Base-by-base conservation (phyloP, 2,329 filamentous ascomycete genomes). In the Aspergillus pseudoterreus region DNA sequence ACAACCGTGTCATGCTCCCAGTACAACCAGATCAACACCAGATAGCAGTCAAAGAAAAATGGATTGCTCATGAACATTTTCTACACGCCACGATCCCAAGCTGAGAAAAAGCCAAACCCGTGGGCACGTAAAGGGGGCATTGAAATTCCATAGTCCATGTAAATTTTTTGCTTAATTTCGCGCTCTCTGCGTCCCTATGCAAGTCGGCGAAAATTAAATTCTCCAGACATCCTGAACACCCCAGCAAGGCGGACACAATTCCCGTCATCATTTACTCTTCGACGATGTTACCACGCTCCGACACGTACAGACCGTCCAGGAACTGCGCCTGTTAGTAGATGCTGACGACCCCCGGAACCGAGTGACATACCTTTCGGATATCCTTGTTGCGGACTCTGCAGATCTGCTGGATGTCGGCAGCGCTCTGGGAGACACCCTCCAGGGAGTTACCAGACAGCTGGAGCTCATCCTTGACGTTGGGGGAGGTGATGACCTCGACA, bases 361-460 rank as follows among this genome's bases (percentile, higher is more conserved):
- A 22, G 22, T 22, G 22, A 22, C 78, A 65, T 73, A 91, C 88
- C 88, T 96, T 96, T 82, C 95, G 91, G 83, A 99, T 99, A 96
- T 99, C 94, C 91, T 99, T 99, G 90, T 99, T 99, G 78, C 91
- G 87, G 79, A 99, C 94, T 81, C 86, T 86, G 91, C 94, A 99
- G 80, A 94, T 92, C 81, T 99, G 94, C 84, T 99, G 94, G 77
- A 99, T 96, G 78, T 99, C 94, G 79, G 94, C 94, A 65, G 94
- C 94, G 74, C 87, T 91, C 83, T 99, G 94, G 71, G 94, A 99
- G 64, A 99, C 94, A 75, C 86, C 85, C 84, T 99, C 95, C 69
- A 99, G 83, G 59, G 88, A 95, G 89, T 96, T 99, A 71, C 94
- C 94, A 66, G 75, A 82, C 68, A 99, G 82, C 76, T 92, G 80